Evolutionary conservation across 1,284 basidiomycete species (phyloP).

Genomic region (Sporisorium iseilematis-ciliati): DNA sequence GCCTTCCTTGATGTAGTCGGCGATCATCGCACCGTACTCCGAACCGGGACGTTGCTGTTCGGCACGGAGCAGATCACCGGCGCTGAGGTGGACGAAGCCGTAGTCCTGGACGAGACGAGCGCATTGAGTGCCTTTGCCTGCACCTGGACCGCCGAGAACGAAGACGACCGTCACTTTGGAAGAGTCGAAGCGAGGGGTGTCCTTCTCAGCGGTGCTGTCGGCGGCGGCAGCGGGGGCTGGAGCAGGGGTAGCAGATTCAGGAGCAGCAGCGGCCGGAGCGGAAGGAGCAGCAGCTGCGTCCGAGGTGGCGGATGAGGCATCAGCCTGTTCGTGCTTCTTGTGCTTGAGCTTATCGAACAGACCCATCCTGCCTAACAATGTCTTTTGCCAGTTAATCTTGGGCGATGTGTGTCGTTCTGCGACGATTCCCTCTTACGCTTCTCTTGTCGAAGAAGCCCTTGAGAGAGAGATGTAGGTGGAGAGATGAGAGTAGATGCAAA

Average conservation of each 20-base stretch:
- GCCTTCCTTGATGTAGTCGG: slow-evolving; percentile 89
- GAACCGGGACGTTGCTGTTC: slow-evolving; percentile 91
- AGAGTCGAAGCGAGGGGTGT: slow-evolving; percentile 76
- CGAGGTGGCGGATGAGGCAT: neutral
- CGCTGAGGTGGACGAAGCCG: slow-evolving; percentile 93
- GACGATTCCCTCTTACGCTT: slow-evolving; percentile 23
- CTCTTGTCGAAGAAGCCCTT: slow-evolving; percentile 6
- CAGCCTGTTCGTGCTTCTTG: slow-evolving; percentile 33
- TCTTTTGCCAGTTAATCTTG: slow-evolving; percentile 53
- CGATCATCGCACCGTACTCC: slow-evolving; percentile 86
- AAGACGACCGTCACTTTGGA: slow-evolving; percentile 88
- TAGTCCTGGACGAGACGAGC: slow-evolving; percentile 87
- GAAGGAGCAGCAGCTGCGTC: slow-evolving; percentile 6
- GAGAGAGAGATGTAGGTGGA: slow-evolving; percentile 17
- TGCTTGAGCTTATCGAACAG: slow-evolving; percentile 50
- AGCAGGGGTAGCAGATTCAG: slow-evolving; percentile 8
- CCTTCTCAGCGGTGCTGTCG: slow-evolving; percentile 11
- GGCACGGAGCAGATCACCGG: slow-evolving; percentile 93
- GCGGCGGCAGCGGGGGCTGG: slow-evolving; percentile 3
- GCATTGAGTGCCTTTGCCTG: slow-evolving; percentile 98
- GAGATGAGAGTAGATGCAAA: neutral
- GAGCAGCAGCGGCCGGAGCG: neutral
- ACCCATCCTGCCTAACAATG: slow-evolving; percentile 53
- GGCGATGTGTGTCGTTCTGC: slow-evolving; percentile 32
- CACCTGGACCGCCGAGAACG: slow-evolving; percentile 96